Percentiles rank a stretch among this genome's conserved stretches.
These are phyloP conservation scores for Gastrodia elata DNA, from an alignment of 106 monocot species.

Conservation along the genomic window DNA sequence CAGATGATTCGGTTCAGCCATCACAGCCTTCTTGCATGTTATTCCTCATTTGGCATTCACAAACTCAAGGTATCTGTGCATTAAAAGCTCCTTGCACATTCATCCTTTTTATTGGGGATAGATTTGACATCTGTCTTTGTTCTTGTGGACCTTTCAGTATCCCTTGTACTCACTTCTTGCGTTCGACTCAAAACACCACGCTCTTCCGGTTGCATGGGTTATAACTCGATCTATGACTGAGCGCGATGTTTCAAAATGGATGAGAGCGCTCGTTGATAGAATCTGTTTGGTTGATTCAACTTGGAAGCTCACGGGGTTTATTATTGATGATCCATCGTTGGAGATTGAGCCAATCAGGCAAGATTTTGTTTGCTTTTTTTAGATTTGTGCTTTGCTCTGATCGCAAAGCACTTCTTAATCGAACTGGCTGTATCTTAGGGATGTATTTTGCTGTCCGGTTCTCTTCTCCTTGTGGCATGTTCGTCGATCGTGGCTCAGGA, in stretches of 20 bases:
- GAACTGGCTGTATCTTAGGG: conserved; percentile 30
- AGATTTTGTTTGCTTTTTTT: conserved; percentile 5
- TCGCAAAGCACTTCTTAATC: background rate
- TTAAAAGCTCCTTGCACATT: background rate
- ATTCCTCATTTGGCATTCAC: conserved; percentile 91
- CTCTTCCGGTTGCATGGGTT: conserved; percentile 93
- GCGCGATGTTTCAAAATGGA: conserved; percentile 77
- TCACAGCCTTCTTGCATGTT: conserved; percentile 69
- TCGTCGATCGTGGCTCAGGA: conserved; percentile 84
- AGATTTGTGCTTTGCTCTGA: background rate
- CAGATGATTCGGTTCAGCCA: conserved; percentile 93
- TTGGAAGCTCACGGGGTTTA: conserved; percentile 71
- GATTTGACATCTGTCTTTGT: background rate
- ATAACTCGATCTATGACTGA: conserved; percentile 71
- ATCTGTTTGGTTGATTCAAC: conserved; percentile 43
- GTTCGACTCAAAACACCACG: conserved; percentile 89
- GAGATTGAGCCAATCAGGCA: conserved; percentile 85
- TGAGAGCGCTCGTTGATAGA: conserved; percentile 77
- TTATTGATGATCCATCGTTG: conserved; percentile 76
- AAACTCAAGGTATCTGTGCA: conserved; percentile 69
- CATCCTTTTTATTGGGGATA: background rate
- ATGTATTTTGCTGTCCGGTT: conserved; percentile 65
- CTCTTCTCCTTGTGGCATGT: conserved; percentile 87
- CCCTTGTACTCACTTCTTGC: conserved; percentile 86
- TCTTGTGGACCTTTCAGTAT: conserved; percentile 52